A percentile compares a stretch with the other conserved stretches of the same genome.
These are phyloP conservation scores for Solanum peruvianum DNA, from an alignment of 257 asterid genomes.

Conservation along the genomic window DNA sequence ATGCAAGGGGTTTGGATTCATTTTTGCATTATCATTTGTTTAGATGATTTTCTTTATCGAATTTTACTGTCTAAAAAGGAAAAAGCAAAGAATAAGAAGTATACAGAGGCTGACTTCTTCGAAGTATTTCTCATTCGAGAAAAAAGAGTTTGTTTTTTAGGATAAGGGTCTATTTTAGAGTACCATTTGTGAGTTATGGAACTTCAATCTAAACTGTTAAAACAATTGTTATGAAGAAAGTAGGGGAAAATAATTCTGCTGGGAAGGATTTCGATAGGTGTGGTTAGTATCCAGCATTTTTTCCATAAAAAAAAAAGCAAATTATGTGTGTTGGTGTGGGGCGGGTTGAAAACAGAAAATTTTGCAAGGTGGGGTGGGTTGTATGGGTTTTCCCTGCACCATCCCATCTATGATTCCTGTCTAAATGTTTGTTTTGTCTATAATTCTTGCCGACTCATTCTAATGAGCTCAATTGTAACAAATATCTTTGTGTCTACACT, in stretches of 20 bases:
- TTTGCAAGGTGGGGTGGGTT: neutral
- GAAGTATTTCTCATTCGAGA: neutral
- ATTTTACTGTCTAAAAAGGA: neutral
- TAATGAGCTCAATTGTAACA: neutral
- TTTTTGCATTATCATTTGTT: neutral
- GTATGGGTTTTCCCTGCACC: neutral
- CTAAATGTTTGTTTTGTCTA: neutral
- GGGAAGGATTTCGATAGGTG: accelerated
- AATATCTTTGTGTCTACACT: neutral
- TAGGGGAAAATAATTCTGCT: neutral
- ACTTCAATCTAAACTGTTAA: neutral
- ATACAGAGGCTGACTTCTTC: neutral
- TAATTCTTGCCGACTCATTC: neutral
- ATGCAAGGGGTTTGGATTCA: neutral
- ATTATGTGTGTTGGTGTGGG: neutral
- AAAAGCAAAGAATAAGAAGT: neutral
- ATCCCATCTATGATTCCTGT: neutral
- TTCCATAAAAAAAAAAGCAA: neutral
- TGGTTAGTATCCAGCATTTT: neutral
- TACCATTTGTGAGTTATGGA: neutral
- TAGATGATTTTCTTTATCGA: neutral
- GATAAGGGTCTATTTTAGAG: neutral
- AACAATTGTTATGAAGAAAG: neutral
- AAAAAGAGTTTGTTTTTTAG: accelerated
- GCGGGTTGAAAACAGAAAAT: neutral